phyloP scores from a whole-genome alignment of 192 early-diverging fungal species.

The Dissophora globulifera region DNA sequence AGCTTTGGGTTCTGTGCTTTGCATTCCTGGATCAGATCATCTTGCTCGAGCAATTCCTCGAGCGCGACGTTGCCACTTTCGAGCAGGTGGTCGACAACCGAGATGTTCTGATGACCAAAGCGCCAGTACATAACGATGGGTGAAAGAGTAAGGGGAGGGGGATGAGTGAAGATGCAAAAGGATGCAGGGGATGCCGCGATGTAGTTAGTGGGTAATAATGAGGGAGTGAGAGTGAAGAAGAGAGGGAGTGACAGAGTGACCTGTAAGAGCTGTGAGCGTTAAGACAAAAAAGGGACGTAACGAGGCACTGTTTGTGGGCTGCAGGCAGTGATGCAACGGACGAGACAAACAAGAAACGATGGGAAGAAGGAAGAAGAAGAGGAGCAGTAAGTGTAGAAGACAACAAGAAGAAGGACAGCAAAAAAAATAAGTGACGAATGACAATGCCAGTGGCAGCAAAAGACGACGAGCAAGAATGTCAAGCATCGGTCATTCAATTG shows the following conservation, averaged over 20 bases:
- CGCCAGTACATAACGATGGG: constrained; percentile 84
- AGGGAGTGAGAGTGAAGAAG: neutral
- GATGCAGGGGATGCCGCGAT: neutral
- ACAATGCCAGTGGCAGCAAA: no score
- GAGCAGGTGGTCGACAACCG: constrained; percentile 91
- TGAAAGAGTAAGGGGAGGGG: constrained; percentile 3
- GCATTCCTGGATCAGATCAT: constrained; percentile 94
- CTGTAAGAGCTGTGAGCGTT: neutral
- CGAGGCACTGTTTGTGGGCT: neutral
- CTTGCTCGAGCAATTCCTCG: constrained; percentile 92
- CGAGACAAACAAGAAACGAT: no score
- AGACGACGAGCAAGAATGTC: no score
- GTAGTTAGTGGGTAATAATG: constrained; percentile 1
- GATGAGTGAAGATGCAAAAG: neutral
- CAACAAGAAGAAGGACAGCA: no score
- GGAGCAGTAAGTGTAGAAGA: no score
- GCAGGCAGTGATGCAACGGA: no score
- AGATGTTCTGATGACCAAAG: constrained; percentile 92
- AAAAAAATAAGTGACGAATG: no score
- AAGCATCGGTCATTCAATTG: no score
- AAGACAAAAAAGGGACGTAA: no score
- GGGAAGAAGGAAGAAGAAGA: no score
- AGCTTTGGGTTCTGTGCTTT: constrained; percentile 93
- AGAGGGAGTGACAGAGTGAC: neutral
- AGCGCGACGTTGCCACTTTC: constrained; percentile 91